These are phyloP conservation scores for Paecilomyces niveus DNA, from an alignment of 2,329 filamentous ascomycete species.

Conservation along the genomic window DNA sequence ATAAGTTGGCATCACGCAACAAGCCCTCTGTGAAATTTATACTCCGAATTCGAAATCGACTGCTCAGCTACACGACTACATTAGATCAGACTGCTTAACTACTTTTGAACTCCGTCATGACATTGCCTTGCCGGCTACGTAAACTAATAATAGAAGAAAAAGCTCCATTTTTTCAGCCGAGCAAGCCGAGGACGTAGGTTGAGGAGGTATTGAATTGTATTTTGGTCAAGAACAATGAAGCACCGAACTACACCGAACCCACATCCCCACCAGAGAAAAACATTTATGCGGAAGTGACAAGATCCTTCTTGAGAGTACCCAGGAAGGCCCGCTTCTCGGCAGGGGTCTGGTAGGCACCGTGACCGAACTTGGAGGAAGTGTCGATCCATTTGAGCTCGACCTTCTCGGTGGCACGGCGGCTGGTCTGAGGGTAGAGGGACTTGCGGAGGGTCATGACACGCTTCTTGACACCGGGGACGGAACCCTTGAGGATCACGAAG, in stretches of 20 bases:
- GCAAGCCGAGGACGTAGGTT: slow-evolving; percentile 4
- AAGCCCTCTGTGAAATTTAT: background rate
- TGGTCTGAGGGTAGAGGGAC: slow-evolving; percentile 97
- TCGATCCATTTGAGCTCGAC: slow-evolving; percentile 99
- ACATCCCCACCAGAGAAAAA: slow-evolving; percentile 25
- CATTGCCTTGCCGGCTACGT: background rate
- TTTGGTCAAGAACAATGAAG: slow-evolving; percentile 34
- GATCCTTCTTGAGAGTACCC: slow-evolving; percentile 99
- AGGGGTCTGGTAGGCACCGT: slow-evolving; percentile 98
- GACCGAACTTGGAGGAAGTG: slow-evolving; percentile 98
- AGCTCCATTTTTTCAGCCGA: background rate
- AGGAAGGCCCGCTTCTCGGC: slow-evolving; percentile 97
- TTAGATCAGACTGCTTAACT: background rate
- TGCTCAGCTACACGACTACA: background rate
- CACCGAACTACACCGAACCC: slow-evolving; percentile 30
- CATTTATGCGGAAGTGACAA: slow-evolving; percentile 50
- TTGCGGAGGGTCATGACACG: slow-evolving; percentile 97
- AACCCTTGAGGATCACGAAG: slow-evolving; percentile 96
- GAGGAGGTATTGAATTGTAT: slow-evolving; percentile 31
- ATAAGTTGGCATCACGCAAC: background rate
- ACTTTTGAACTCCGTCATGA: background rate
- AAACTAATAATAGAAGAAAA: background rate
- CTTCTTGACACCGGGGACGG: slow-evolving; percentile 98
- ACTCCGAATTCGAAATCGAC: no score
- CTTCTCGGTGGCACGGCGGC: slow-evolving; percentile 94